Base-by-base conservation (phyloP, 78 protist genomes). In the Dictyostelium citrinum region DNA sequence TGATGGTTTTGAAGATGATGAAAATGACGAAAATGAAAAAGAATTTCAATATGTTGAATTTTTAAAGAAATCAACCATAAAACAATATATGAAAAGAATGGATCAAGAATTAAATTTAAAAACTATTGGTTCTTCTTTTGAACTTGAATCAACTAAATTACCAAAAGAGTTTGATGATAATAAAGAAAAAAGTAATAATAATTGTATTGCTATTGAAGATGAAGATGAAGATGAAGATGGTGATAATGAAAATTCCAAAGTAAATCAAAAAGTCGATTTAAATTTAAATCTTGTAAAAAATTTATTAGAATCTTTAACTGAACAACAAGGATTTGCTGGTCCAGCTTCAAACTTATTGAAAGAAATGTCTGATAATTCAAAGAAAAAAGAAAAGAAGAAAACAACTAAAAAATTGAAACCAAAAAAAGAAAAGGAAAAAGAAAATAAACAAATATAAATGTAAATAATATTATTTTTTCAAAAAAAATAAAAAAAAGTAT, bases 301-400 rank as follows among this genome's bases (percentile, higher is more conserved):
- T 49, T 61, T 88, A 24, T 27, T 88, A 9, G 85, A 82, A 22
- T 88, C 93, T 33, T 45, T 88, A 60, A 45, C 80, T n/a, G 49
- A 78, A 27, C 93, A 88, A 78, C 77, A 88, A 46, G 93, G 93
- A n/a, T 46, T 88, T 6, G 74, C 93, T 43, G 84, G 85, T 33
- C 85, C 93, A 20, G 85, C 93, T 33, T 78, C 93, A 29, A 78
- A 14, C 43, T 9, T 88, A 24, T 27, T 88, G 46, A 88, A 68
- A 78, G 93, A 88, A 58, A 46, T 84, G 35, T 51, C 35, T 14
- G 76, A 68, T 2, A 46, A 41, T 39, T 35, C 76, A 37, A 72
- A 43, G 41, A 35, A 41, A 75, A 75, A 41, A 37, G 37, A 67
- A 67, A 67, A 67, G 29, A 67, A 67, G 16, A 67, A 14, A 68